These are phyloP conservation scores for Malus orientalis DNA, from an alignment of 306 rosid species.

Conservation along the genomic window DNA sequence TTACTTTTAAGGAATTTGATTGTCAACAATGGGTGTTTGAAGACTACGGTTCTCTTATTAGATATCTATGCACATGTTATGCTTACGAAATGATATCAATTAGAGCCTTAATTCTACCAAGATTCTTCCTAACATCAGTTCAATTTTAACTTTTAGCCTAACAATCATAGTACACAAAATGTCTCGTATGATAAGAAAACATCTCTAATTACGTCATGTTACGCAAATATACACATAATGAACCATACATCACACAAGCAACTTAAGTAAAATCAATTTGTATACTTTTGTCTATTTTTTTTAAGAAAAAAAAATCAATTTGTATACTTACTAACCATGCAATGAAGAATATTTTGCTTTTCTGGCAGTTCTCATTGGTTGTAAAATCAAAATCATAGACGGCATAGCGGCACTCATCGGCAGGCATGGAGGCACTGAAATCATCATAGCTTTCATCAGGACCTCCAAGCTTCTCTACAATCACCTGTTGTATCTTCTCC, in stretches of 20 bases:
- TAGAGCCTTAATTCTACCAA: not conserved
- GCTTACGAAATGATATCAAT: too few species aligned
- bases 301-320: not conserved
- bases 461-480: constrained; percentile 24
- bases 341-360: constrained; percentile 26
- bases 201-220: not conserved
- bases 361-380: constrained; percentile 21
- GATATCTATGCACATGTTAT: too few species aligned
- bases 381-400: constrained; percentile 21
- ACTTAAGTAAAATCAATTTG: not conserved
- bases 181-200: not conserved
- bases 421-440: constrained; percentile 12
- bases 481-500: constrained; percentile 22
- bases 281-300: too few species aligned
- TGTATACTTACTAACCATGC: constrained; percentile 6
- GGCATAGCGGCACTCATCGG: constrained; percentile 24
- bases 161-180: not conserved
- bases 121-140: not conserved
- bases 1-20: too few species aligned
- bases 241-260: not conserved
- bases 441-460: constrained; percentile 16
- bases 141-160: too few species aligned
- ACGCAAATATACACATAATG: not conserved
- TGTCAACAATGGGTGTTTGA: too few species aligned
- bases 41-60: too few species aligned